A percentile compares a stretch with the other conserved stretches of the same genome.
Evolutionary conservation across 106 monocot species (phyloP).

Genomic region (Dendrobium officinale): DNA sequence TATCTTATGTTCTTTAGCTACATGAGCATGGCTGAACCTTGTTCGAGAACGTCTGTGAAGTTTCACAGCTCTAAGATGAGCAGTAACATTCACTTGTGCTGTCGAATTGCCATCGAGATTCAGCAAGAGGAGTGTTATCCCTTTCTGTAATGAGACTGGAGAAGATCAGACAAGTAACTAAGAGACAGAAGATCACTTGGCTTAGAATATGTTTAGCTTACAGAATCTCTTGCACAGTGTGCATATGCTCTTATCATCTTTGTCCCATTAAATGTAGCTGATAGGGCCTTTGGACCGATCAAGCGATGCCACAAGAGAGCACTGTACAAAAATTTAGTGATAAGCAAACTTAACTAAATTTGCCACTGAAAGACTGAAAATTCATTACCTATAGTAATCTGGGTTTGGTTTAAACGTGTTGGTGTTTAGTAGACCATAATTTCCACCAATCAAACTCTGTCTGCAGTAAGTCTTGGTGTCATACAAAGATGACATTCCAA

Average conservation of each 20-base stretch:
- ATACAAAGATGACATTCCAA: conserved; percentile 67
- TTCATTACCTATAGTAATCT: conserved; percentile 69
- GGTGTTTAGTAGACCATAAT: conserved; percentile 73
- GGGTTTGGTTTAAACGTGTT: conserved; percentile 66
- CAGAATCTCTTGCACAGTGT: conserved; percentile 75
- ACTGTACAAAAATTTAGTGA: conserved; percentile 28
- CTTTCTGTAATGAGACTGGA: conserved; percentile 38
- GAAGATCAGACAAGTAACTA: background rate
- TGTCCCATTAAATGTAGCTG: conserved; percentile 54
- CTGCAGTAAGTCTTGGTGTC: conserved; percentile 77
- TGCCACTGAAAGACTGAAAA: background rate
- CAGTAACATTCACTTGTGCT: conserved; percentile 30
- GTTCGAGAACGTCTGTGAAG: conserved; percentile 7
- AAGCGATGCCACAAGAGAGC: conserved; percentile 89
- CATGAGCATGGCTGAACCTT: conserved; percentile 14
- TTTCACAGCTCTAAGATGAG: background rate
- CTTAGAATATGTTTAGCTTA: conserved; percentile 21
- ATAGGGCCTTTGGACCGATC: conserved; percentile 65
- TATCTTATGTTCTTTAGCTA: background rate
- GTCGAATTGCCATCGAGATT: conserved; percentile 73
- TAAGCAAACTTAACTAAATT: background rate
- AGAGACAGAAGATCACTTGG: background rate
- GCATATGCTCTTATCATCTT: conserved; percentile 63
- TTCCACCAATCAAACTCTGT: conserved; percentile 72
- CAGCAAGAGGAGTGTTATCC: conserved; percentile 76